Conservation (phyloP, 768 basidiomycete genomes). For the Clitopilus passeckerianus region DNA sequence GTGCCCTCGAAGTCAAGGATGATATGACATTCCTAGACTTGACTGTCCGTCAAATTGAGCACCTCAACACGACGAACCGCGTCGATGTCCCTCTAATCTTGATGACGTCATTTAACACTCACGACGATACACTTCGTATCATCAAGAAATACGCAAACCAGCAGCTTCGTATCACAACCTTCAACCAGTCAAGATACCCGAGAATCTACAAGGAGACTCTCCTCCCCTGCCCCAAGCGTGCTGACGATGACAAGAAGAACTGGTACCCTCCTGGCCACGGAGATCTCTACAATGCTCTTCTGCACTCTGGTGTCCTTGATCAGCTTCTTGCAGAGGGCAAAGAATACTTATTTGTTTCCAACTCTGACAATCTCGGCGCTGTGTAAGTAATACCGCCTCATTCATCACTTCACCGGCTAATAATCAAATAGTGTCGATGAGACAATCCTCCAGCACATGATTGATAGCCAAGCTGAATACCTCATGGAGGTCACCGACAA, state of each 20-base stretch:
- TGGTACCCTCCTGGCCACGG: constrained; percentile 99
- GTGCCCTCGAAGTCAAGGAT: constrained; percentile 92
- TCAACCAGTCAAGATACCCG: constrained; percentile 94
- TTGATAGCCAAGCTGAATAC: constrained; percentile 77
- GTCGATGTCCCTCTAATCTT: constrained; percentile 96
- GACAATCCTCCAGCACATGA: constrained; percentile 83
- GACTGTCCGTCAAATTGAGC: constrained; percentile 91
- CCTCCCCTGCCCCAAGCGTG: constrained; percentile 75
- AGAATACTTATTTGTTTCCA: constrained; percentile 96
- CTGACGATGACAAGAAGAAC: constrained; percentile 79
- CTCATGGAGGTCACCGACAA: constrained; percentile 96
- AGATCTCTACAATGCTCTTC: constrained; percentile 89
- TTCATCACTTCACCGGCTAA: constrained; percentile 11
- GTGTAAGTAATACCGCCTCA: constrained; percentile 39
- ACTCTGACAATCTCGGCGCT: constrained; percentile 95
- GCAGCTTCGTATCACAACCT: constrained; percentile 87
- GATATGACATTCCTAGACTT: constrained; percentile 98
- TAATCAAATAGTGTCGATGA: constrained; percentile 59
- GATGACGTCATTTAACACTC: constrained; percentile 99
- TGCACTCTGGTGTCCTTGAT: constrained; percentile 88
- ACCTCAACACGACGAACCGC: constrained; percentile 79
- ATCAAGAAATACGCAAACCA: constrained; percentile 97
- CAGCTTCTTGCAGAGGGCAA: constrained; percentile 88
- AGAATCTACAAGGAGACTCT: constrained; percentile 88
- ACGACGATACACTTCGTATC: constrained; percentile 93